Percentiles rank a stretch among this genome's conserved stretches.
phyloP scores from a whole-genome alignment of 1,284 basidiomycete genomes.

The Fomitopsis schrenkii region DNA sequence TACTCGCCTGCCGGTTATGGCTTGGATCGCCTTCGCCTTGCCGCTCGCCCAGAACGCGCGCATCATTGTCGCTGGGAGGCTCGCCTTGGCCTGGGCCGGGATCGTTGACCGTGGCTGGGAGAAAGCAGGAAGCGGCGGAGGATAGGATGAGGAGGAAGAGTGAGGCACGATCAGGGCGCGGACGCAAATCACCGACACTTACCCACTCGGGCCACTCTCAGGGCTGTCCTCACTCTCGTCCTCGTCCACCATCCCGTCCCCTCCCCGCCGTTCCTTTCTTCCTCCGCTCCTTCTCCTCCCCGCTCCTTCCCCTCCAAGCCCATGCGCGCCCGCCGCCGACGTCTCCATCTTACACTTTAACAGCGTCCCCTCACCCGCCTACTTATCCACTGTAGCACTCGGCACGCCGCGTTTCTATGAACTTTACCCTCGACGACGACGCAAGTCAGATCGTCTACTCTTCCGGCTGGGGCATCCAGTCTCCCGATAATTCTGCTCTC shows the following conservation, averaged over 20 bases:
- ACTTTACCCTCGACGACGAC: conserved; percentile 31
- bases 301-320: not conserved
- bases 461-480: conserved; percentile 21
- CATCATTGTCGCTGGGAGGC: not conserved
- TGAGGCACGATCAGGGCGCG: not conserved
- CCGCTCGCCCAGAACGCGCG: not conserved
- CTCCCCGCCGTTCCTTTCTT: not conserved
- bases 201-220: not conserved
- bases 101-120: not conserved
- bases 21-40: not conserved
- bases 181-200: not conserved
- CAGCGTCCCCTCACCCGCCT: too few species aligned
- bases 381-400: not conserved
- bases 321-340: conserved; percentile 1
- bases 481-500: conserved; percentile 14
- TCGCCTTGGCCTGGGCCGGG: too few species aligned
- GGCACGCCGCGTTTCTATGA: conserved; percentile 12
- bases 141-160: not conserved
- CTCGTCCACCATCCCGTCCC: not conserved
- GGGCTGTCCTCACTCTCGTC: not conserved
- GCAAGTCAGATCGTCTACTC: conserved; percentile 23
- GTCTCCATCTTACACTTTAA: not conserved
- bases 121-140: not conserved
- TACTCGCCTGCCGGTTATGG: not conserved
- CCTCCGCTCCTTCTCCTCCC: not conserved